Conservation (phyloP, 2,329 filamentous ascomycete species). For the Aspergillus fijiensis region DNA sequence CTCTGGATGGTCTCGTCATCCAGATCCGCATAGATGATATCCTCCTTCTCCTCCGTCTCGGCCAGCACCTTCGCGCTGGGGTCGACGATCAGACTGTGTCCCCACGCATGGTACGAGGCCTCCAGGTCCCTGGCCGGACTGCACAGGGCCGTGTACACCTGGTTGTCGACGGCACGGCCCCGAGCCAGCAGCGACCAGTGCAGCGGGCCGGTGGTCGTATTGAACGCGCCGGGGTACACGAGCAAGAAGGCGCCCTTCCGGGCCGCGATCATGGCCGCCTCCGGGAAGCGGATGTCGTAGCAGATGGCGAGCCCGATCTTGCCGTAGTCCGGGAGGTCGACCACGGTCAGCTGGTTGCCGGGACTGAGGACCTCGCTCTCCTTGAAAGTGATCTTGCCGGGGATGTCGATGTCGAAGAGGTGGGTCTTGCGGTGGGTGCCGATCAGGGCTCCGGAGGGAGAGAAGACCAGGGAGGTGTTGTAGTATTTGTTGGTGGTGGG, state of each 20-base stretch:
- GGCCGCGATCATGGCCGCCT: conserved; percentile 85
- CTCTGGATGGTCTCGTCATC: conserved; percentile 67
- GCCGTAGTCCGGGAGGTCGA: conserved; percentile 86
- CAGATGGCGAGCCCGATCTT: conserved; percentile 87
- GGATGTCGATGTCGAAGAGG: conserved; percentile 96
- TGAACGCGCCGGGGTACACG: conserved; percentile 96
- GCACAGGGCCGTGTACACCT: conserved; percentile 90
- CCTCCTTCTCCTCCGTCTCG: conserved; percentile 76
- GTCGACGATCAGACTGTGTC: conserved; percentile 84
- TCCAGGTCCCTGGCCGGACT: conserved; percentile 79
- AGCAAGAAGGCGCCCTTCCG: conserved; percentile 83
- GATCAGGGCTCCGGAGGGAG: conserved; percentile 73
- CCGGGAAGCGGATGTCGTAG: conserved; percentile 96
- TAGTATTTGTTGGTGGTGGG: conserved; percentile 69
- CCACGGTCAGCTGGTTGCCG: conserved; percentile 78
- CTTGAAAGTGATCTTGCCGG: conserved; percentile 85
- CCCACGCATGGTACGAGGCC: conserved; percentile 84
- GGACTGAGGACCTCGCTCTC: conserved; percentile 87
- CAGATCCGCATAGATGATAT: conserved; percentile 72
- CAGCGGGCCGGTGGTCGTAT: conserved; percentile 83
- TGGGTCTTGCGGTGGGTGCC: conserved; percentile 90
- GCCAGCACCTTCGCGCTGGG: conserved; percentile 80
- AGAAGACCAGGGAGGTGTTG: conserved; percentile 87
- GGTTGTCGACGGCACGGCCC: conserved; percentile 86
- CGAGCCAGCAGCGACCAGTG: conserved; percentile 86